phyloP scores from a whole-genome alignment of 2,329 filamentous ascomycete species.

The Aspergillus nomiae region DNA sequence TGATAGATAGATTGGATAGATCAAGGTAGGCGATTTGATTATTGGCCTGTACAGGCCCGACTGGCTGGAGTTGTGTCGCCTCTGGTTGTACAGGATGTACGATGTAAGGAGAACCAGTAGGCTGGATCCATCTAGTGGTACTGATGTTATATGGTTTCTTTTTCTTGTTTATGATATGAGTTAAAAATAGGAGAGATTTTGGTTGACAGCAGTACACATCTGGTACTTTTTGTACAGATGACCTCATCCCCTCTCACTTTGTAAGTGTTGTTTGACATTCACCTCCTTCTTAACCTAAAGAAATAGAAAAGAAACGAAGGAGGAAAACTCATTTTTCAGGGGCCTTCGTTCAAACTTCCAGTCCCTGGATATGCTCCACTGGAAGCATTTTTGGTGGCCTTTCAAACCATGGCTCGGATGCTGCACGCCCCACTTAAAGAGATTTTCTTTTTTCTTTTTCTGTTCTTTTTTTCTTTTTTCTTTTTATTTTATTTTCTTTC shows the following conservation, averaged over 20 bases:
- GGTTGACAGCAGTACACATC: neutral
- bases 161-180: neutral
- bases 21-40: constrained; percentile 1
- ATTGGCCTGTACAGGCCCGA: neutral
- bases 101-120: constrained; percentile 5
- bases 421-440: neutral
- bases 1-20: constrained; percentile 14
- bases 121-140: constrained; percentile 3
- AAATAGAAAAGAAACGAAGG: neutral
- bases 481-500: neutral
- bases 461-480: neutral
- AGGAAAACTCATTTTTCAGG: neutral
- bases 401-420: constrained; percentile 4
- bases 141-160: neutral
- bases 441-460: neutral
- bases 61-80: neutral
- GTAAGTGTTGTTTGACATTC: neutral
- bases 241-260: neutral
- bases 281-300: neutral
- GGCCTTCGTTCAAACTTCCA: constrained; percentile 3
- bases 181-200: neutral
- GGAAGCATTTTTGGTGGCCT: neutral
- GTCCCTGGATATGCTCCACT: constrained; percentile 12
- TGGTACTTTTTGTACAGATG: neutral
- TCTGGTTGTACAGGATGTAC: neutral